phyloP scores from a whole-genome alignment of 2,329 filamentous ascomycete species.

The Hortaea sp. region DNA sequence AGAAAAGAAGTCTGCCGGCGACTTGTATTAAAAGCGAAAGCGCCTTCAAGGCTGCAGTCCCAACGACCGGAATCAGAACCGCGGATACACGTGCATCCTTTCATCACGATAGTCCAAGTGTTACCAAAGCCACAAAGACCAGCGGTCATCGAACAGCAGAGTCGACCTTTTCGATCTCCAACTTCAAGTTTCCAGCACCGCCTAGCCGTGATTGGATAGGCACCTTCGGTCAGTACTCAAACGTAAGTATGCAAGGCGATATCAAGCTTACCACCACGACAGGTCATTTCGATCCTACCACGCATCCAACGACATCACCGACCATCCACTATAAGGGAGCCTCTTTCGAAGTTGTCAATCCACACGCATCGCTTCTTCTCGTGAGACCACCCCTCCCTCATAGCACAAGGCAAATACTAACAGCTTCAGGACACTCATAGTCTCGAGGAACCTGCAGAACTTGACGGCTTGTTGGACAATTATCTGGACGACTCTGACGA shows the following conservation, averaged over 20 bases:
- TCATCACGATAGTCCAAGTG: too few relatives aligned
- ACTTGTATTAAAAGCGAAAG: too few relatives aligned
- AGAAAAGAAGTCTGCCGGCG: too few relatives aligned
- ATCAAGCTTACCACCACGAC: not conserved
- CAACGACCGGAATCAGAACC: too few relatives aligned
- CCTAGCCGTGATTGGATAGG: slow-evolving; percentile 18
- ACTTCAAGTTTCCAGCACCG: slow-evolving; percentile 21
- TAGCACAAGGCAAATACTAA: not conserved
- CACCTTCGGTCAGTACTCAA: slow-evolving; percentile 17
- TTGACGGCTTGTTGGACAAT: slow-evolving; percentile 24
- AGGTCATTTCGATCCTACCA: slow-evolving; percentile 12
- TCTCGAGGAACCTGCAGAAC: slow-evolving; percentile 24
- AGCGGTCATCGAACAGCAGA: slow-evolving; percentile 1
- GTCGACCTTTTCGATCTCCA: slow-evolving; percentile 18
- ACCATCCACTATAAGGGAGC: slow-evolving; percentile 23
- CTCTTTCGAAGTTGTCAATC: slow-evolving; percentile 26
- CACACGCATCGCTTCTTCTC: slow-evolving; percentile 24
- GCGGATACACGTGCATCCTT: too few relatives aligned
- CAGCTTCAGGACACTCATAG: slow-evolving; percentile 9
- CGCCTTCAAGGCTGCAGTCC: too few relatives aligned
- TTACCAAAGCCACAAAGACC: too few relatives aligned
- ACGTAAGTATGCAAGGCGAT: not conserved
- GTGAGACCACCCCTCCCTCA: slow-evolving; percentile 1
- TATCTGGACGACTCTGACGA: slow-evolving; percentile 8
- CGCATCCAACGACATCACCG: slow-evolving; percentile 15